Base-by-base conservation (phyloP, 164 flowering plant genomes). In the Tetrastigma voinierianum region DNA sequence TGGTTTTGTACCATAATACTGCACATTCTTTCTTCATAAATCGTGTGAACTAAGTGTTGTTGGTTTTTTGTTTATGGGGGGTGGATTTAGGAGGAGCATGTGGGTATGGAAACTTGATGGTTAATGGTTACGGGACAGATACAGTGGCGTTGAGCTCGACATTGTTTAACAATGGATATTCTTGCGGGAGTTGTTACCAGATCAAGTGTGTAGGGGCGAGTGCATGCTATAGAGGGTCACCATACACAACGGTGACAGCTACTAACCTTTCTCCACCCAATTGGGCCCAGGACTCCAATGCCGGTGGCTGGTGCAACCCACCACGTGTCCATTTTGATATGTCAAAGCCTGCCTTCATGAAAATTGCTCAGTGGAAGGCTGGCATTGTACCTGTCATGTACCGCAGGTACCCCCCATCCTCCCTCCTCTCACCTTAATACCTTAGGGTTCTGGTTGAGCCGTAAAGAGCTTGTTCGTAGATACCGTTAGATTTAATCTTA, bases 241-340 rank as follows among this genome's bases (percentile, higher is more conserved):
- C 87, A 1, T 55, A 72, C 64, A 76, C 81, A 25, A 90, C 90
- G 0, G 73, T 94, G 5, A 94, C 97, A 0, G 96, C 96, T 4
- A 91, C 97, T 7, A 94, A 94, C 73, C 79, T 91, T 15, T 91
- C 93, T 78, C 98, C 98, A 0, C 97, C 97, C 0, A 94, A 91
- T 43, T 90, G 89, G 91, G 19, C 80, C 8, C 11, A 90, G 68
- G 80, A 82, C 76, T 81, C 88, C 63, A 78, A 91, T 65, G 66
- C 72, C 13, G 98, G 95, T 0, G 98, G 97, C 11, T 94, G 98
- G 98, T 91, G 98, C 87, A 91, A 94, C 74, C 96, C 97, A 1
- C 97, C 97, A 4, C 79, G 93, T 0, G 65, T 59, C 43, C 98
- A 94, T 61, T 94, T 94, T 52, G 98, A 94, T 82, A 84, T 94